phyloP scores from a whole-genome alignment of 805 yeast species.

The Teunomyces kruisii region DNA sequence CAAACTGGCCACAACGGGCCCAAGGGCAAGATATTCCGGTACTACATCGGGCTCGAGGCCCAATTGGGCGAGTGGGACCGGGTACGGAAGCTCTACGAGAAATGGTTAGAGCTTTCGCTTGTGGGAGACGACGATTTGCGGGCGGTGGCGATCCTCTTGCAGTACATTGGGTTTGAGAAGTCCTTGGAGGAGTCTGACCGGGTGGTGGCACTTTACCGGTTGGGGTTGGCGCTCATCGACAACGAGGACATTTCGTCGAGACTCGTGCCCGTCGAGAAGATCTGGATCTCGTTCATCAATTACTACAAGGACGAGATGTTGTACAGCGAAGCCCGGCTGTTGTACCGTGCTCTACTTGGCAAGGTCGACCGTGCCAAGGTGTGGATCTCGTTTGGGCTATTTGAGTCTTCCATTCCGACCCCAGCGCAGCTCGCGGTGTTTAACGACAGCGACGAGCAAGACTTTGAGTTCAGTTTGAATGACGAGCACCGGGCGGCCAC shows the following conservation, averaged over 20 bases:
- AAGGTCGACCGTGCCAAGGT: constrained; percentile 32
- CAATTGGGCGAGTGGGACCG: constrained; percentile 77
- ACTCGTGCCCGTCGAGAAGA: constrained; percentile 17
- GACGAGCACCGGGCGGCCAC: constrained; percentile 52
- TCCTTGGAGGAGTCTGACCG: constrained; percentile 68
- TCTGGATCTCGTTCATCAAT: constrained; percentile 45
- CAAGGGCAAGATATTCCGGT: constrained; percentile 54
- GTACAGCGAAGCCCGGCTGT: constrained; percentile 52
- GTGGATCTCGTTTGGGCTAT: constrained; percentile 70
- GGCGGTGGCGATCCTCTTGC: constrained; percentile 47
- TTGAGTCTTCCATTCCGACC: constrained; percentile 67
- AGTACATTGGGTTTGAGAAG: constrained; percentile 68
- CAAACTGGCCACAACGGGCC: constrained; percentile 42
- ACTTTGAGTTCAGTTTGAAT: constrained; percentile 50
- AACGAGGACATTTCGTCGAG: constrained; percentile 29
- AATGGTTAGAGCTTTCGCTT: constrained; percentile 48
- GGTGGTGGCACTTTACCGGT: constrained; percentile 58
- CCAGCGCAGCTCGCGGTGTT: constrained; percentile 37
- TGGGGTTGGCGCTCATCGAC: constrained; percentile 41
- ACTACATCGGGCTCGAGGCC: constrained; percentile 68
- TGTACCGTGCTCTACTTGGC: constrained; percentile 44
- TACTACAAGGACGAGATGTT: constrained; percentile 61
- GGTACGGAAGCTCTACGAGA: constrained; percentile 70
- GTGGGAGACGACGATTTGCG: constrained; percentile 6
- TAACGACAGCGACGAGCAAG: constrained; percentile 47